phyloP scores from a whole-genome alignment of 352 stramenopile genomes.

The Globisporangium cylindrosporum region DNA sequence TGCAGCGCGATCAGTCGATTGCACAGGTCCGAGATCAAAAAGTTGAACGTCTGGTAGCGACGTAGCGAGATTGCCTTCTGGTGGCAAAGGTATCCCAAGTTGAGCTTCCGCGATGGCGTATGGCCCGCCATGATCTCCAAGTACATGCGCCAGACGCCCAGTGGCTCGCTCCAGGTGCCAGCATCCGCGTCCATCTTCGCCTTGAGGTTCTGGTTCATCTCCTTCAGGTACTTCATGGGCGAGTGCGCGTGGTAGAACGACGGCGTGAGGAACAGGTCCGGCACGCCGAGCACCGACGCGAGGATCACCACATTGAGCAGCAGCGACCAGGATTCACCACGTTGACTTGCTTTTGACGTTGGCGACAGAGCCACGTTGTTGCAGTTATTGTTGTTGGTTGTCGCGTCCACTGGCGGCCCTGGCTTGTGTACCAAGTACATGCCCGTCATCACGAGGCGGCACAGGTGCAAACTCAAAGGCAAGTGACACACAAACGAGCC shows the following conservation, averaged over 20 bases:
- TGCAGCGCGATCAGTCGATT: slow-evolving; percentile 52
- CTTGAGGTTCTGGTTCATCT: slow-evolving; percentile 75
- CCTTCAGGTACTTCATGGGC: slow-evolving; percentile 56
- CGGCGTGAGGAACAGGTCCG: slow-evolving; percentile 72
- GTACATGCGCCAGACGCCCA: slow-evolving; percentile 75
- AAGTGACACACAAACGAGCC: slow-evolving; percentile 78
- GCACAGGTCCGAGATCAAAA: slow-evolving; percentile 77
- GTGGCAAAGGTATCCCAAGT: slow-evolving; percentile 40
- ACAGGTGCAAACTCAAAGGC: slow-evolving; percentile 72
- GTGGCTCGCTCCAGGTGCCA: slow-evolving; percentile 71
- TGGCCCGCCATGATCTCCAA: slow-evolving; percentile 49
- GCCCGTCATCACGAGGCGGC: slow-evolving; percentile 67
- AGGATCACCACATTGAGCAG: slow-evolving; percentile 67
- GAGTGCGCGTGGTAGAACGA: slow-evolving; percentile 78
- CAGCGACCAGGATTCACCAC: slow-evolving; percentile 32
- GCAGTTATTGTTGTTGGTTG: neutral
- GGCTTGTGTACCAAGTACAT: slow-evolving; percentile 40
- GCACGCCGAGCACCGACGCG: slow-evolving; percentile 57
- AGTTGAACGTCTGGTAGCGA: slow-evolving; percentile 74
- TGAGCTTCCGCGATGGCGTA: slow-evolving; percentile 33
- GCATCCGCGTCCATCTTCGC: slow-evolving; percentile 66
- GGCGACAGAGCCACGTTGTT: neutral
- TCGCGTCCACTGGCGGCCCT: neutral
- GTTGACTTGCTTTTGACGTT: neutral
- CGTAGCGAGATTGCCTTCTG: slow-evolving; percentile 60